Conservation (phyloP, 306 rosid species). For the Vicia faba region DNA sequence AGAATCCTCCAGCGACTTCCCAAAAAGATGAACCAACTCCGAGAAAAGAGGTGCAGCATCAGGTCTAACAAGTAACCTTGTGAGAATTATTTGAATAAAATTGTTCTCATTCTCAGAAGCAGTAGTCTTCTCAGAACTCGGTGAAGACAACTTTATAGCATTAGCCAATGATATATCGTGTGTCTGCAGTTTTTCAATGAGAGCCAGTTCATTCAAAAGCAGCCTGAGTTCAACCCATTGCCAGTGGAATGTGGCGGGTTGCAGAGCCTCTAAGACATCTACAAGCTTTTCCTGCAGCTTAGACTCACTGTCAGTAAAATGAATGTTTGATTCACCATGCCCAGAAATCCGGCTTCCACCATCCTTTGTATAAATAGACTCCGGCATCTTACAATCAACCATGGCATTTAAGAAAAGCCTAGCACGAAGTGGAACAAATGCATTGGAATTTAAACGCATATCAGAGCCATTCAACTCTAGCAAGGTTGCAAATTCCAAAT, state of each 20-base stretch:
- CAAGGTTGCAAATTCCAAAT: conserved; percentile 78
- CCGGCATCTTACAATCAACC: conserved; percentile 84
- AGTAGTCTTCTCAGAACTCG: conserved; percentile 69
- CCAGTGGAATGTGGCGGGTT: conserved; percentile 98
- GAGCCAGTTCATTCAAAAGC: conserved; percentile 87
- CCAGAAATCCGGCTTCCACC: conserved; percentile 62
- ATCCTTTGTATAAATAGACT: conserved; percentile 44
- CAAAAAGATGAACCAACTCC: conserved; percentile 86
- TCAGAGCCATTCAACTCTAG: conserved; percentile 79
- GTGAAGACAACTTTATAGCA: conserved; percentile 76
- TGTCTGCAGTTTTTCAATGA: conserved; percentile 67
- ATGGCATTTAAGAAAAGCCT: conserved; percentile 85
- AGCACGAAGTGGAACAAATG: conserved; percentile 91
- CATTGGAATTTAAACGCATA: conserved; percentile 62
- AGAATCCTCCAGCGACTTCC: conserved; percentile 85
- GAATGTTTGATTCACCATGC: conserved; percentile 59
- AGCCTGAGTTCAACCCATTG: conserved; percentile 98
- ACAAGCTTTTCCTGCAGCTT: conserved; percentile 83
- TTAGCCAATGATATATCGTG: conserved; percentile 65
- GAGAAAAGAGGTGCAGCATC: conserved; percentile 95
- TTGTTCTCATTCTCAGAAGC: conserved; percentile 90
- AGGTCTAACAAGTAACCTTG: conserved; percentile 90
- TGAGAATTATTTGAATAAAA: conserved; percentile 77
- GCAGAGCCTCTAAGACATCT: conserved; percentile 74
- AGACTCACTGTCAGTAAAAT: conserved; percentile 52